phyloP scores from a whole-genome alignment of 495 filamentous ascomycete genomes.

The Penicillium tannophilum region DNA sequence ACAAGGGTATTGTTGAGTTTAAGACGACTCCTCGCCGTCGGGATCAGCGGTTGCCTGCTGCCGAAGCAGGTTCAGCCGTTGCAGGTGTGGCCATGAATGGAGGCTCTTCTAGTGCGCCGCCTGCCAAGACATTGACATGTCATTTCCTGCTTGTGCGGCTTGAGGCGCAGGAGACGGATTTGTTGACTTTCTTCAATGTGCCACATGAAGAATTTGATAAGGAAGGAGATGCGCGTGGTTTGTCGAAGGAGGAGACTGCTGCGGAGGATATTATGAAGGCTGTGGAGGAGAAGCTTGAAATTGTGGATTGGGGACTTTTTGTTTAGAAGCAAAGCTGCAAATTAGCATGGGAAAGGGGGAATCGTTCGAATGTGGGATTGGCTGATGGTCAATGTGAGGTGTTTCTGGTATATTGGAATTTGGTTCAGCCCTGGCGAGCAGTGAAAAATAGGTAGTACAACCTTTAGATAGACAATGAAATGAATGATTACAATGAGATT shows the following conservation, averaged over 20 bases:
- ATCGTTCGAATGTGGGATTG: neutral
- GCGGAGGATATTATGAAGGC: slow-evolving; percentile 60
- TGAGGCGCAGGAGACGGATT: slow-evolving; percentile 72
- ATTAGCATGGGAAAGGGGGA: neutral
- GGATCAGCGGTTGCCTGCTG: slow-evolving; percentile 12
- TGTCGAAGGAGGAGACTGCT: slow-evolving; percentile 62
- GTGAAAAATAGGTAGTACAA: neutral
- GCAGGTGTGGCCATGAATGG: slow-evolving; percentile 23
- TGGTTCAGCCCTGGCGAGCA: neutral
- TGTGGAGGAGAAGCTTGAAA: slow-evolving; percentile 70
- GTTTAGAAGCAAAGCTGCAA: slow-evolving; percentile 28
- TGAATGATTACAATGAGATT: neutral
- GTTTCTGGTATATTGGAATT: neutral
- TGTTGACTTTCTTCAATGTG: slow-evolving; percentile 89
- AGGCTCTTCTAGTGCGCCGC: slow-evolving; percentile 12
- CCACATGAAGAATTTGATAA: slow-evolving; percentile 72
- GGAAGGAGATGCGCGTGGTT: slow-evolving; percentile 34
- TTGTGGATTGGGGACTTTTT: slow-evolving; percentile 85
- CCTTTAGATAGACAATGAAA: neutral
- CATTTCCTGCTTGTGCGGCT: slow-evolving; percentile 66
- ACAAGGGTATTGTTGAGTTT: slow-evolving; percentile 36
- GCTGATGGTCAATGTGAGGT: neutral
- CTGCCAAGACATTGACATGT: slow-evolving; percentile 28
- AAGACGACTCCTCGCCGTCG: slow-evolving; percentile 26
- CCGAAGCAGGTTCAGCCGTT: slow-evolving; percentile 15